Percentiles rank a stretch among this genome's conserved stretches.
These are phyloP conservation scores for Mycena latifolia DNA, from an alignment of 768 basidiomycete species.

Conservation along the genomic window DNA sequence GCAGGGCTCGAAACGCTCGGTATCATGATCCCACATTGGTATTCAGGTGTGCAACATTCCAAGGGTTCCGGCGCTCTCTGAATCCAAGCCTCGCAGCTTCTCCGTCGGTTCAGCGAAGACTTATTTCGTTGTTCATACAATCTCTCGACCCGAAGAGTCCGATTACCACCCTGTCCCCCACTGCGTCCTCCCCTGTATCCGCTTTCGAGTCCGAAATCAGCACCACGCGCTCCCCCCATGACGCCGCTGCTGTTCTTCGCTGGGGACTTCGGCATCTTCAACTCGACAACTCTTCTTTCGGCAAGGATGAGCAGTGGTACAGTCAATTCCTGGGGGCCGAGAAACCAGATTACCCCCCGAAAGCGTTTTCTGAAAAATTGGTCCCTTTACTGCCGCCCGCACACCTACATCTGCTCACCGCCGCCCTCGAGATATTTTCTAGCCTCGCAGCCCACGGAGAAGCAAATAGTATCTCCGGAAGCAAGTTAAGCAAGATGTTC, in stretches of 20 bases:
- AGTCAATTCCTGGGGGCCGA: slow-evolving; percentile 71
- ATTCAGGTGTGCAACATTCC: slow-evolving; percentile 53
- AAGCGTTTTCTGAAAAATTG: slow-evolving; percentile 72
- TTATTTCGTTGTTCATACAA: slow-evolving; percentile 80
- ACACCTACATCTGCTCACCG: slow-evolving; percentile 69
- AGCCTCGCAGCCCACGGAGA: slow-evolving; percentile 81
- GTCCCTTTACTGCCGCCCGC: slow-evolving; percentile 69
- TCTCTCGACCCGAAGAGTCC: slow-evolving; percentile 65
- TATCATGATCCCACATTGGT: slow-evolving; percentile 89
- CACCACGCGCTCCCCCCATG: slow-evolving; percentile 77
- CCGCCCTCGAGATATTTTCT: slow-evolving; percentile 72
- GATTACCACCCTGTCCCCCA: slow-evolving; percentile 64
- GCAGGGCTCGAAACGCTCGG: slow-evolving; percentile 86
- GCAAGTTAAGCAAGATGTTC: slow-evolving; percentile 79
- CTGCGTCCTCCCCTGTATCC: slow-evolving; percentile 57
- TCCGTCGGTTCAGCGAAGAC: slow-evolving; percentile 71
- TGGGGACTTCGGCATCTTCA: slow-evolving; percentile 85
- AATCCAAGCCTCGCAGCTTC: slow-evolving; percentile 51
- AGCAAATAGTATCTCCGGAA: slow-evolving; percentile 79
- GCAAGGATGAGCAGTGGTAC: slow-evolving; percentile 78
- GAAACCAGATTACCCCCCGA: slow-evolving; percentile 69
- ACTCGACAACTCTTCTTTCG: slow-evolving; percentile 71
- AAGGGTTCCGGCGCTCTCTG: too few species aligned
- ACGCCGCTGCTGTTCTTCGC: slow-evolving; percentile 83
- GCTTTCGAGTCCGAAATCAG: slow-evolving; percentile 75